Percentiles rank a stretch among this genome's conserved stretches.
Evolutionary conservation across 2,329 filamentous ascomycete genomes (phyloP).

Genomic region (Alternaria brassicae): DNA sequence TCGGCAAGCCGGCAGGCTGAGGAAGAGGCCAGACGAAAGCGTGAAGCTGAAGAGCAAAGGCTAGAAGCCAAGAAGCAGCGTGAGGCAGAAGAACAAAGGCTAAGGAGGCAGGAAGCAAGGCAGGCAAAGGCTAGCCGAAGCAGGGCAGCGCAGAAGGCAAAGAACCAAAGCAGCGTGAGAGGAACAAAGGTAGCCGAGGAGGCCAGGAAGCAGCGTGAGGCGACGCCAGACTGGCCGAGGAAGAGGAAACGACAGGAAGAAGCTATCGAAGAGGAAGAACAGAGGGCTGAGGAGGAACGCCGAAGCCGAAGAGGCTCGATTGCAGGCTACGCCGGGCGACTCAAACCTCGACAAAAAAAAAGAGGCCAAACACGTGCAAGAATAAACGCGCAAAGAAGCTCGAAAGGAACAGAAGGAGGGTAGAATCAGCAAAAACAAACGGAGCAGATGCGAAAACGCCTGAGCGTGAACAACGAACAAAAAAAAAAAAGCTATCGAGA

Average conservation of each 20-base stretch:
- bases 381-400: conserved; percentile 38
- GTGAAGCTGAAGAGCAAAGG: conserved; percentile 51
- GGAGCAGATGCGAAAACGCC: conserved; percentile 58
- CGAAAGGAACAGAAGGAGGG: conserved; percentile 39
- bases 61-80: conserved; percentile 64
- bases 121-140: too few species aligned
- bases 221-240: conserved; percentile 18
- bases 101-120: too few species aligned
- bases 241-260: conserved; percentile 48
- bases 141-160: too few species aligned
- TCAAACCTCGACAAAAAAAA: too few species aligned
- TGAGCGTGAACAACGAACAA: conserved; percentile 56
- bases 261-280: conserved; percentile 54
- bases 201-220: conserved; percentile 66
- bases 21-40: conserved; percentile 50
- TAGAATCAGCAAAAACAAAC: conserved; percentile 57
- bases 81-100: conserved; percentile 57
- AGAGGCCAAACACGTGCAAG: too few species aligned
- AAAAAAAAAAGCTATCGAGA: conserved; percentile 52
- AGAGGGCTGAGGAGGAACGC: conserved; percentile 37
- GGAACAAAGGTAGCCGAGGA: too few species aligned
- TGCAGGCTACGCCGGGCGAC: too few species aligned
- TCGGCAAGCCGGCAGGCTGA: conserved; percentile 51
- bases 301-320: conserved; percentile 51
- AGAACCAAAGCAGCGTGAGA: too few species aligned